phyloP scores from a whole-genome alignment of 2,329 filamentous ascomycete genomes.

The Fusarium pininemorale region DNA sequence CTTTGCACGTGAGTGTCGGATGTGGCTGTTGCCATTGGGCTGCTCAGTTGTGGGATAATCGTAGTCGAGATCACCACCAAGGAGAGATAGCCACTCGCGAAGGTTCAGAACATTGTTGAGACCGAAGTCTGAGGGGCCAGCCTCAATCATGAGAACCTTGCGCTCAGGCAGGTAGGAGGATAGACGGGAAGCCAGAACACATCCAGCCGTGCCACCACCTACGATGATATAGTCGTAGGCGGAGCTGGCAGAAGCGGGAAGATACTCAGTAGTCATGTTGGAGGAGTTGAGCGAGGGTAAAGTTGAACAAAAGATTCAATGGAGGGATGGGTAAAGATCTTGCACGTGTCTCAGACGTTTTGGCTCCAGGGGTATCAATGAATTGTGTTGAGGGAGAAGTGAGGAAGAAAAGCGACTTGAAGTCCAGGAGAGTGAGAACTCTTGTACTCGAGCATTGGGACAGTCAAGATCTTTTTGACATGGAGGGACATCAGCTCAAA shows the following conservation, averaged over 20 bases:
- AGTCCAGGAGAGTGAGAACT: conserved; percentile 3
- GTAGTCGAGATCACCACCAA: conserved; percentile 90
- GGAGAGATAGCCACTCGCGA: conserved; percentile 84
- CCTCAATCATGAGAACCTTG: conserved; percentile 85
- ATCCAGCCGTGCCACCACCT: conserved; percentile 86
- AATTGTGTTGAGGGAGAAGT: neutral
- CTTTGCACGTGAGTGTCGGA: conserved; percentile 91
- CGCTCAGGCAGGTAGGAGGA: conserved; percentile 86
- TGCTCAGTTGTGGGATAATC: conserved; percentile 91
- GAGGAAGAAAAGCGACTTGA: conserved; percentile 6
- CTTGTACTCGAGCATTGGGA: conserved; percentile 21
- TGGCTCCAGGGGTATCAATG: neutral
- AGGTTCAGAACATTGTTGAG: conserved; percentile 87
- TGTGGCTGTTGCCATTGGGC: conserved; percentile 90
- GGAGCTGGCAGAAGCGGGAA: conserved; percentile 70
- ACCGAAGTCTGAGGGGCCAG: conserved; percentile 87
- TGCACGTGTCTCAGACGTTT: neutral
- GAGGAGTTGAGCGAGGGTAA: neutral
- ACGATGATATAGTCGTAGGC: conserved; percentile 87
- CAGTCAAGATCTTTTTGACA: conserved; percentile 32
- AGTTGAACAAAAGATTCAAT: neutral
- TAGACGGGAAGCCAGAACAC: conserved; percentile 82
- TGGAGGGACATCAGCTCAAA: conserved; percentile 1
- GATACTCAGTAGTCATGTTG: conserved; percentile 73
- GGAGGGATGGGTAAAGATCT: neutral